A percentile compares a stretch with the other conserved stretches of the same genome.
These are phyloP conservation scores for Monosporozyma siamensis DNA, from an alignment of 805 yeast genomes.

Conservation along the genomic window DNA sequence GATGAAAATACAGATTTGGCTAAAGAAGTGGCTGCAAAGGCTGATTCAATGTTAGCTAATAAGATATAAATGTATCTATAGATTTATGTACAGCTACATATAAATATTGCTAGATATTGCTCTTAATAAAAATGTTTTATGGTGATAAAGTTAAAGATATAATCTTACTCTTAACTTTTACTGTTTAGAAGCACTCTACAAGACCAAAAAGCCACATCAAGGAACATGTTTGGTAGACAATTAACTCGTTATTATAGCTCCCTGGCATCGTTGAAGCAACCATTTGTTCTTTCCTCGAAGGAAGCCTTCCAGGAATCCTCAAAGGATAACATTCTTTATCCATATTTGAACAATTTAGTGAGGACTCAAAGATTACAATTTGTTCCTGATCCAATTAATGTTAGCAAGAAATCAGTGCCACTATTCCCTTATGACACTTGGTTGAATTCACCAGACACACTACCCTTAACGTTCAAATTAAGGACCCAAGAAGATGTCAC, in stretches of 20 bases:
- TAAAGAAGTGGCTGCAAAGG: slow-evolving; percentile 18
- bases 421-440: not conserved
- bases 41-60: slow-evolving; percentile 18
- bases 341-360: not conserved
- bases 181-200: too few species aligned
- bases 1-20: slow-evolving; percentile 27
- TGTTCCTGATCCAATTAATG: slow-evolving; percentile 10
- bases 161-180: too few species aligned
- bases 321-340: slow-evolving; percentile 7
- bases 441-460: slow-evolving; percentile 21
- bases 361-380: not conserved
- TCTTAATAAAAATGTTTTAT: too few species aligned
- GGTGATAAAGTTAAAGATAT: too few species aligned
- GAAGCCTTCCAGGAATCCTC: slow-evolving; percentile 7
- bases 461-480: slow-evolving; percentile 27
- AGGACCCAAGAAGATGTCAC: slow-evolving; percentile 21
- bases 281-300: slow-evolving; percentile 2
- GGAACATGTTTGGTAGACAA: too few species aligned
- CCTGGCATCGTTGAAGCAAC: too few species aligned
- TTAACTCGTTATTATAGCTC: not conserved
- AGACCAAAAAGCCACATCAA: too few species aligned
- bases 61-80: too few species aligned
- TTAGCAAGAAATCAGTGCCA: not conserved
- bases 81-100: too few species aligned
- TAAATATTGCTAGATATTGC: too few species aligned